phyloP scores from a whole-genome alignment of 768 basidiomycete species.

The Gautieria morchelliformis region DNA sequence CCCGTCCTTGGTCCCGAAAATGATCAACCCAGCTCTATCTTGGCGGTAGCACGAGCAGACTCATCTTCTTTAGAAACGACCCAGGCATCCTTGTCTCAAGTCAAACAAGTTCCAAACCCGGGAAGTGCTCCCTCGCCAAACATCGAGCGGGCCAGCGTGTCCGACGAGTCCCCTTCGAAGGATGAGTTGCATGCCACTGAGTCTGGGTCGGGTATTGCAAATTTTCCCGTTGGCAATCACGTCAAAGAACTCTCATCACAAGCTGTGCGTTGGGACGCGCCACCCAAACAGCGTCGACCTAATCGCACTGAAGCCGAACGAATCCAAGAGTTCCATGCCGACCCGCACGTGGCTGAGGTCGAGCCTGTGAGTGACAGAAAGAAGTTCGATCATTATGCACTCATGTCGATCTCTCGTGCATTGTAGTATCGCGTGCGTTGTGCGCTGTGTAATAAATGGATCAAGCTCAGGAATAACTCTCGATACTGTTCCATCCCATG shows the following conservation, averaged over 20 bases:
- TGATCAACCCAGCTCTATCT: background rate
- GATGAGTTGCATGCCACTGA: too few relatives aligned
- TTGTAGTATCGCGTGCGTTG: slow-evolving; percentile 5
- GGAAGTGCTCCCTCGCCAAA: background rate
- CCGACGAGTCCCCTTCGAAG: background rate
- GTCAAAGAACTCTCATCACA: background rate
- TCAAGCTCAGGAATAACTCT: slow-evolving; percentile 32
- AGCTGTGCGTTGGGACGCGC: background rate
- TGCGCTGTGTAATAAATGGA: slow-evolving; percentile 5
- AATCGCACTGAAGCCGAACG: slow-evolving; percentile 57
- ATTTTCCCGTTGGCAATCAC: too few relatives aligned
- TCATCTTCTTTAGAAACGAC: background rate
- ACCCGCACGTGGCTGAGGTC: slow-evolving; percentile 73
- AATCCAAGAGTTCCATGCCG: slow-evolving; percentile 55
- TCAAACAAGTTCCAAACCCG: background rate
- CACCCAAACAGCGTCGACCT: background rate
- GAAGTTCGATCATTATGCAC: background rate
- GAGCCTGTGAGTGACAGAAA: slow-evolving; percentile 33
- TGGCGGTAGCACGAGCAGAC: background rate
- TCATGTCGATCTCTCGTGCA: background rate
- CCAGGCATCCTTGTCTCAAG: background rate
- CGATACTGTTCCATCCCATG: slow-evolving; percentile 85
- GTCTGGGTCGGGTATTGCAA: too few relatives aligned
- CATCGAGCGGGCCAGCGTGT: too few relatives aligned
- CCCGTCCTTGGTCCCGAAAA: background rate